phyloP scores from a whole-genome alignment of 2,329 filamentous ascomycete species.

The Botrytis byssoidea region DNA sequence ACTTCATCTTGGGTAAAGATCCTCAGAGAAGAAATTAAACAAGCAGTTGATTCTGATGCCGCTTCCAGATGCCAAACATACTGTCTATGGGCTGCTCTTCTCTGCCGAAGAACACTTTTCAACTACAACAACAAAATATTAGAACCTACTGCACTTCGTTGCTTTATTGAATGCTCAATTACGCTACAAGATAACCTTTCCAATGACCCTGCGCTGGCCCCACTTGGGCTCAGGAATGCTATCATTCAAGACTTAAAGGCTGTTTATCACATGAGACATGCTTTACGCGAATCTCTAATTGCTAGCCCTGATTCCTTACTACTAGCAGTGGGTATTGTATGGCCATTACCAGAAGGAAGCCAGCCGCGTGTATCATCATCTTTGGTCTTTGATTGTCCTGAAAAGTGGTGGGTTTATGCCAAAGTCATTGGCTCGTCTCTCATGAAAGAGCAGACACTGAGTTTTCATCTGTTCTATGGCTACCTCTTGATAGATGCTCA shows the following conservation, averaged over 20 bases:
- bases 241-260: conserved; percentile 50
- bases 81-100: conserved; percentile 53
- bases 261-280: conserved; percentile 40
- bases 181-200: conserved; percentile 49
- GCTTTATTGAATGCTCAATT: conserved; percentile 44
- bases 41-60: conserved; percentile 41
- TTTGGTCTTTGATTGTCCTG: conserved; percentile 30
- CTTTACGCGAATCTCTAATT: conserved; percentile 42
- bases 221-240: conserved; percentile 40
- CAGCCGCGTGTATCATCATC: conserved; percentile 24
- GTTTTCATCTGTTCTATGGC: conserved; percentile 49
- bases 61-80: conserved; percentile 45
- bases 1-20: conserved; percentile 50
- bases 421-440: conserved; percentile 34
- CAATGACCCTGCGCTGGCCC: conserved; percentile 41
- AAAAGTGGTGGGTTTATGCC: conserved; percentile 41
- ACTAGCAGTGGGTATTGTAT: conserved; percentile 43
- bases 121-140: conserved; percentile 13
- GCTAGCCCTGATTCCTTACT: conserved; percentile 36
- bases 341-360: conserved; percentile 42
- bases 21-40: conserved; percentile 48
- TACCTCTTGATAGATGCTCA: conserved; percentile 50
- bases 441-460: conserved; percentile 38
- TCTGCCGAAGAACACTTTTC: conserved; percentile 52
- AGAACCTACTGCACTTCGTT: conserved; percentile 26